Evolutionary conservation across 257 asterid species (phyloP), one percentile per base, ranked within the genome.

Genomic region (Gentiana dahurica): DNA sequence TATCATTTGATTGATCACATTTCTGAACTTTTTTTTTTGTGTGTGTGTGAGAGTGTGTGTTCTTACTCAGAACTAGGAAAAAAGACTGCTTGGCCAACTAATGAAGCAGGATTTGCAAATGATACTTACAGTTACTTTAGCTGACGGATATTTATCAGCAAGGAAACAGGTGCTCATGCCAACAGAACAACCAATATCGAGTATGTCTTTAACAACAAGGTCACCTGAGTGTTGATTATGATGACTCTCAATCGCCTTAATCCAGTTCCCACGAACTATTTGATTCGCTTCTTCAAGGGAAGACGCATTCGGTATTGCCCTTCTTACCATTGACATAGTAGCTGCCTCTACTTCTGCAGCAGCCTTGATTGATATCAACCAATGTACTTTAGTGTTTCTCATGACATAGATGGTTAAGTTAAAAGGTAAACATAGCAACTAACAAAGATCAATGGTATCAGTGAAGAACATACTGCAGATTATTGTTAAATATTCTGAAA

Each of bases 341-440:
- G 98, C 96, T 8, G 98, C 75, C 69, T 90, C 98, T 51, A 85
- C 98, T 81, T 90, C 98, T 34, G 98, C 98, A 62, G 98, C 98
- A 62, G 98, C 98, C 96, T 90, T 24, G 62, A 41, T 41, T 39
- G 45, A 41, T 41, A 41, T 41, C 46, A 5, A 41, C 9, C 46
- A 41, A 41, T 41, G 2, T 41, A 2, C 9, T 41, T 5, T 5
- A 41, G 10, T 41, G 46, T 2, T 41, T 41, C 46, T 41, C 46
- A 41, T 41, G 44, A 39, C 4, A 39, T 3, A 7, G 44, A 39
- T 7, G 24, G 24, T 24, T 24, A 24, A 24, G 24, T 24, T 24
- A 24, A 24, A 24, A 24, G 24, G 24, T 24, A 24, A 24, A 24
- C 24, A 24, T 24, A 24, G 24, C 24, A 24, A 24, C 24, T 24